These are phyloP conservation scores for Irpex sp. DNA, from an alignment of 1,284 basidiomycete genomes.

Conservation along the genomic window DNA sequence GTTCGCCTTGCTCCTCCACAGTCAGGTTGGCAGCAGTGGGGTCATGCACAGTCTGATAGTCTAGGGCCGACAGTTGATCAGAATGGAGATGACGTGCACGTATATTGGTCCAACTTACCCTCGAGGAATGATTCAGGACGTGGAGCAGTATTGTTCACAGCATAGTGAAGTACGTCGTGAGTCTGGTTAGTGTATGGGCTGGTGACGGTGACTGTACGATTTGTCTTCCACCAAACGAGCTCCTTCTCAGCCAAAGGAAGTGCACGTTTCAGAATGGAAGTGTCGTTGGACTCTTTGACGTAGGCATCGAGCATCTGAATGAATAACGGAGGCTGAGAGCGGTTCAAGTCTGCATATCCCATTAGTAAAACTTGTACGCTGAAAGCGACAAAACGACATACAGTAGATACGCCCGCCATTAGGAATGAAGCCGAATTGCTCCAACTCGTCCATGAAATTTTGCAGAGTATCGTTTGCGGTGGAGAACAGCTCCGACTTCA, in stretches of 20 bases:
- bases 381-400: constrained; percentile 27
- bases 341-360: constrained; percentile 61
- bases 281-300: constrained; percentile 56
- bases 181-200: constrained; percentile 71
- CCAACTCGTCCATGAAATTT: constrained; percentile 92
- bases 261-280: constrained; percentile 57
- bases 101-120: constrained; percentile 30
- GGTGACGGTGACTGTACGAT: constrained; percentile 71
- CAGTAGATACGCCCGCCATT: constrained; percentile 88
- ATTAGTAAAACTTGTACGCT: background rate
- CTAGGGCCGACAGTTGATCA: constrained; percentile 35
- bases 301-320: constrained; percentile 73
- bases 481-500: constrained; percentile 73
- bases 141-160: constrained; percentile 80
- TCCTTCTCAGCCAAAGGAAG: constrained; percentile 72
- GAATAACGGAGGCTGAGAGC: constrained; percentile 89
- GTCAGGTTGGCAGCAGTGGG: constrained; percentile 55
- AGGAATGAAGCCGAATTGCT: constrained; percentile 82
- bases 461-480: constrained; percentile 76
- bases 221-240: constrained; percentile 77
- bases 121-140: constrained; percentile 80
- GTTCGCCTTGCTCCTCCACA: constrained; percentile 51
- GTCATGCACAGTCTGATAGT: constrained; percentile 75
- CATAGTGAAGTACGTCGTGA: constrained; percentile 68
- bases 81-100: background rate